Conservation (phyloP, 148 eudicot species). For the Tetragonia tetragonoides region DNA sequence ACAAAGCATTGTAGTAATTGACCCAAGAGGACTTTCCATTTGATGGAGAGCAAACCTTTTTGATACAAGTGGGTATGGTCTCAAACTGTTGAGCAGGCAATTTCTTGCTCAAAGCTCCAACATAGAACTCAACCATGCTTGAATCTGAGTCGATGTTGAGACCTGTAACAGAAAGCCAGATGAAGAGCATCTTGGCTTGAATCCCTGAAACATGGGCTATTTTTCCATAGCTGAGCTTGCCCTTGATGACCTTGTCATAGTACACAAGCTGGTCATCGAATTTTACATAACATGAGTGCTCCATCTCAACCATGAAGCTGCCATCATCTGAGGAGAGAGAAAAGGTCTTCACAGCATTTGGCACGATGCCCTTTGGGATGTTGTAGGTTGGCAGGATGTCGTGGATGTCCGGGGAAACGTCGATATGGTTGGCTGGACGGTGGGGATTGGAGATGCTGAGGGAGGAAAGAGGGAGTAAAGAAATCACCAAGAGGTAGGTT, state of each 20-base stretch:
- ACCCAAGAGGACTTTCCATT: not conserved
- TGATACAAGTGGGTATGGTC: slow-evolving; percentile 49
- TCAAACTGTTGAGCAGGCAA: slow-evolving; percentile 61
- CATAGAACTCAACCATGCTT: slow-evolving; percentile 54
- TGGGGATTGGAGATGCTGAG: slow-evolving; percentile 12
- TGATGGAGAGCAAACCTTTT: slow-evolving; percentile 15
- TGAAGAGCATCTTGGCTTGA: slow-evolving; percentile 64
- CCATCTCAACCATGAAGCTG: slow-evolving; percentile 42
- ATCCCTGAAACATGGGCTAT: slow-evolving; percentile 66
- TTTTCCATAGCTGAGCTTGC: slow-evolving; percentile 53
- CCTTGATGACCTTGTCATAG: slow-evolving; percentile 48
- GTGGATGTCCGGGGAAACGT: slow-evolving; percentile 47
- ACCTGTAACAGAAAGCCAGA: slow-evolving; percentile 70
- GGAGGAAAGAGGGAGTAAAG: slow-evolving; percentile 25
- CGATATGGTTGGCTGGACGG: slow-evolving; percentile 3
- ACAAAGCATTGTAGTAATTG: not conserved
- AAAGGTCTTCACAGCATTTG: slow-evolving; percentile 58
- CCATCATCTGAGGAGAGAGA: slow-evolving; percentile 54
- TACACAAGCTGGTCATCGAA: slow-evolving; percentile 66
- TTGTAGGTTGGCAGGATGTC: slow-evolving; percentile 68
- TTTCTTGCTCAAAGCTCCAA: slow-evolving; percentile 59
- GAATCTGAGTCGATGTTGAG: slow-evolving; percentile 43
- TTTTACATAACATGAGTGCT: slow-evolving; percentile 57
- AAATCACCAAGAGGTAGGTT: slow-evolving; percentile 24
- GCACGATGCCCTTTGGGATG: slow-evolving; percentile 69